phyloP scores from a whole-genome alignment of 2,329 filamentous ascomycete genomes.

The Paraconiothyrium brasiliense region DNA sequence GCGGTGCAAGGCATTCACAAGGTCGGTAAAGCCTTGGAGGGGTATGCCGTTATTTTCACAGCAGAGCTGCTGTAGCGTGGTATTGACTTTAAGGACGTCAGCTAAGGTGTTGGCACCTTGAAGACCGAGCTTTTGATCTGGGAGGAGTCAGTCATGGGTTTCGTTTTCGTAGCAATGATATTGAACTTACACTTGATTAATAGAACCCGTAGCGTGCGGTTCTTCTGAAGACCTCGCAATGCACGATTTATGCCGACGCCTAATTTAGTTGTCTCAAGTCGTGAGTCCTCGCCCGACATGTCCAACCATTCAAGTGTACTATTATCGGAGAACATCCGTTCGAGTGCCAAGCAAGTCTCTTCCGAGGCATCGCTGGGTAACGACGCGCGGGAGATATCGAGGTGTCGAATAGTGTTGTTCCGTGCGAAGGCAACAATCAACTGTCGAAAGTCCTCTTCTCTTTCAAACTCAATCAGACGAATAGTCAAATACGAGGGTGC shows the following conservation, averaged over 20 bases:
- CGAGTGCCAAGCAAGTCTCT: slow-evolving; percentile 71
- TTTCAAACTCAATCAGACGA: slow-evolving; percentile 73
- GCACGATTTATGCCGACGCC: slow-evolving; percentile 74
- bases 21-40: slow-evolving; percentile 73
- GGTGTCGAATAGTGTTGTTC: slow-evolving; percentile 69
- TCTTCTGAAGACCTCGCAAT: slow-evolving; percentile 70
- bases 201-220: slow-evolving; percentile 68
- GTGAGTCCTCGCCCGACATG: slow-evolving; percentile 75
- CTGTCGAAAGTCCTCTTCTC: slow-evolving; percentile 70
- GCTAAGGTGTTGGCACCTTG: slow-evolving; percentile 75
- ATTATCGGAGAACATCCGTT: slow-evolving; percentile 73
- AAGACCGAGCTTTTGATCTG: slow-evolving; percentile 72
- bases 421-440: slow-evolving; percentile 68
- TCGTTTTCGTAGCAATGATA: not conserved
- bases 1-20: slow-evolving; percentile 73
- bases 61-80: slow-evolving; percentile 69
- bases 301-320: slow-evolving; percentile 72
- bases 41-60: slow-evolving; percentile 78
- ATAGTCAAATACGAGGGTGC: slow-evolving; percentile 72
- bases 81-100: slow-evolving; percentile 73
- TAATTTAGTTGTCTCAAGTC: slow-evolving; percentile 74
- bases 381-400: slow-evolving; percentile 76
- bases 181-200: slow-evolving; percentile 63
- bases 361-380: slow-evolving; percentile 74
- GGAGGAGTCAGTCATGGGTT: slow-evolving; percentile 25